These are phyloP conservation scores for Nakazawaea anatomiae DNA, from an alignment of 805 yeast genomes.

Conservation along the genomic window DNA sequence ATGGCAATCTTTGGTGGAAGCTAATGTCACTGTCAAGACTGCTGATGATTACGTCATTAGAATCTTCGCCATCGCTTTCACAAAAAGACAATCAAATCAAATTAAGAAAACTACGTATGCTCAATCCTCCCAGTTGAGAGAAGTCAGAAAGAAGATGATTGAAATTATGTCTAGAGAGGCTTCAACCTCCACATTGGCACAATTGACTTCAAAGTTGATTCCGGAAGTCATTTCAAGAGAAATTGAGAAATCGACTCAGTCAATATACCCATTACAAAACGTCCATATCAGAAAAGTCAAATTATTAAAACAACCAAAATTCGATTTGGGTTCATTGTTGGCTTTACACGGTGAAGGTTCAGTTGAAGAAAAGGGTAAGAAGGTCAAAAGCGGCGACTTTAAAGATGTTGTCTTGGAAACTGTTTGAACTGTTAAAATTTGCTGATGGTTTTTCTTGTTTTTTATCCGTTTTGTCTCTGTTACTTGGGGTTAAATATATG, in stretches of 20 bases:
- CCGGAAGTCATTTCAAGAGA: constrained; percentile 99
- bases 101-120: constrained; percentile 97
- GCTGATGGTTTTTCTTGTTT: background rate
- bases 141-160: constrained; percentile 93
- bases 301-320: constrained; percentile 97
- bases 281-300: constrained; percentile 98
- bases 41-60: constrained; percentile 96
- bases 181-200: constrained; percentile 89
- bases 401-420: constrained; percentile 98
- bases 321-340: constrained; percentile 93
- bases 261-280: constrained; percentile 96
- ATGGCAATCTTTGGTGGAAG: constrained; percentile 98
- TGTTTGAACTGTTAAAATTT: constrained; percentile 49
- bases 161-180: constrained; percentile 97
- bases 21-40: constrained; percentile 97
- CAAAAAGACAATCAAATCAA: constrained; percentile 96
- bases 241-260: constrained; percentile 92
- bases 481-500: constrained; percentile 2
- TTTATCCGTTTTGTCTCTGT: background rate
- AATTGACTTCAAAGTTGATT: constrained; percentile 93
- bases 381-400: constrained; percentile 81
- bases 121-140: constrained; percentile 95
- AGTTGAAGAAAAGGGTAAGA: constrained; percentile 96
- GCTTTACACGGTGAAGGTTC: constrained; percentile 96
- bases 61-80: constrained; percentile 96